Evolutionary conservation across 768 basidiomycete species (phyloP).

Genomic region (Collybia sordida): DNA sequence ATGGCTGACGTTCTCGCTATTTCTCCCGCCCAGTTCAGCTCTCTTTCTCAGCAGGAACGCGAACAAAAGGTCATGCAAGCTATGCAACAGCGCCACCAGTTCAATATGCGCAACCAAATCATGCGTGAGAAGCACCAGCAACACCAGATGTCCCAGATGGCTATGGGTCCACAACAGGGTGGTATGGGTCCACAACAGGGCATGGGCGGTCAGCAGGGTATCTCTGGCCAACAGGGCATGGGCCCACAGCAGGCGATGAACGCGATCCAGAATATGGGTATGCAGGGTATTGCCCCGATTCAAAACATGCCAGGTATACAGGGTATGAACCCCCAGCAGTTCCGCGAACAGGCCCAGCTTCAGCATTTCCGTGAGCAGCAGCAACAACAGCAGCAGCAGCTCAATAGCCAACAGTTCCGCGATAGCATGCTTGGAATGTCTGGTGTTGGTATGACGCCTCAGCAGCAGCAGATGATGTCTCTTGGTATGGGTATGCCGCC

Average conservation of each 20-base stretch:
- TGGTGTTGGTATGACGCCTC: slow-evolving; percentile 1
- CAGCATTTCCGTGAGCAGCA: slow-evolving; percentile 6
- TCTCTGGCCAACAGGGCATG: background rate
- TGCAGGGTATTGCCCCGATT: background rate
- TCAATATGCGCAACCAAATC: slow-evolving; percentile 15
- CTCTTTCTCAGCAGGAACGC: slow-evolving; percentile 17
- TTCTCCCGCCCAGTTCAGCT: slow-evolving; percentile 11
- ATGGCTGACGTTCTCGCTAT: slow-evolving; percentile 6
- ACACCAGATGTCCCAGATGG: slow-evolving; percentile 2
- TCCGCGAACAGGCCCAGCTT: background rate
- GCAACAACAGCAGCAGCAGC: slow-evolving; percentile 6
- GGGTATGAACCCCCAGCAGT: background rate
- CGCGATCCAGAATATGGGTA: background rate
- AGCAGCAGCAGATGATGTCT: slow-evolving; percentile 10
- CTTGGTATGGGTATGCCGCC: slow-evolving; percentile 9
- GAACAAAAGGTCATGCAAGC: slow-evolving; percentile 18
- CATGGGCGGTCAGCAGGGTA: background rate
- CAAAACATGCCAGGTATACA: background rate
- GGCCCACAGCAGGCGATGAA: background rate
- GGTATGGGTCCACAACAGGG: background rate
- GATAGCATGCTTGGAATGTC: background rate
- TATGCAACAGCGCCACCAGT: slow-evolving; percentile 11
- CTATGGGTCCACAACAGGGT: background rate
- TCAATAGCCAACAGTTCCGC: slow-evolving; percentile 1
- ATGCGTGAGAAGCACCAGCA: slow-evolving; percentile 9